Evolutionary conservation across 2,329 filamentous ascomycete genomes (phyloP), one percentile per base, ranked within the genome.

Genomic region (Cladophialophora immunda): DNA sequence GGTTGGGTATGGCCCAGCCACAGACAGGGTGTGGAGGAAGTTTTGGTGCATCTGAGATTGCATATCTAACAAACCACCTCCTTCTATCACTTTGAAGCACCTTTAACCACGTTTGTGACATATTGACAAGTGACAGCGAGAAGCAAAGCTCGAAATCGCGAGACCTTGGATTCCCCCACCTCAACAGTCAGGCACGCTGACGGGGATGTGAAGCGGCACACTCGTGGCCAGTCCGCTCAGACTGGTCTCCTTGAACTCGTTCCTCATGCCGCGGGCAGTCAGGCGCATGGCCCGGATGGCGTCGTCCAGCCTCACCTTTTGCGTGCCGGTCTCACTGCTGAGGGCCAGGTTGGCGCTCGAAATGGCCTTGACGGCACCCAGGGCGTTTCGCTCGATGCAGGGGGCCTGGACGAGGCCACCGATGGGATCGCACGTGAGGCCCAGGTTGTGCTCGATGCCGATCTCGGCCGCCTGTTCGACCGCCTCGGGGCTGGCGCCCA

Each of bases 171-270:
- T n/a, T n/a, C n/a, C n/a, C n/a, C n/a, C n/a, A n/a, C n/a, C 45
- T 67, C 53, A 71, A 58, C 69, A 71, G 57, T 71, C 69, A 34
- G 67, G 69, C 3, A 71, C 69, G 62, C 69, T 71, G 63, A 71
- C 67, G 11, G 69, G 69, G 25, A 71, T 71, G n/a, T 68, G 66
- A 29, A 69, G 36, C 29, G 68, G 65, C 19, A 71, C 69, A 57
- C 67, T 70, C 19, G 67, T 70, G 5, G 69, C 69, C 59, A 70
- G 45, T 41, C 69, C 68, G 45, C 67, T 71, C 19, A 71, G 65
- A 65, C 69, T 71, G 11, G 69, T 70, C 63, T 71, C 69, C 57
- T 71, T 71, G 54, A 71, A 71, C 52, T 69, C 69, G 27, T 70
- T 64, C 60, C 62, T 65, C 68, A 70, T 71, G 8, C 69, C 69